Base-by-base conservation (phyloP, 805 yeast genomes). In the Ogataea paraovalis region DNA sequence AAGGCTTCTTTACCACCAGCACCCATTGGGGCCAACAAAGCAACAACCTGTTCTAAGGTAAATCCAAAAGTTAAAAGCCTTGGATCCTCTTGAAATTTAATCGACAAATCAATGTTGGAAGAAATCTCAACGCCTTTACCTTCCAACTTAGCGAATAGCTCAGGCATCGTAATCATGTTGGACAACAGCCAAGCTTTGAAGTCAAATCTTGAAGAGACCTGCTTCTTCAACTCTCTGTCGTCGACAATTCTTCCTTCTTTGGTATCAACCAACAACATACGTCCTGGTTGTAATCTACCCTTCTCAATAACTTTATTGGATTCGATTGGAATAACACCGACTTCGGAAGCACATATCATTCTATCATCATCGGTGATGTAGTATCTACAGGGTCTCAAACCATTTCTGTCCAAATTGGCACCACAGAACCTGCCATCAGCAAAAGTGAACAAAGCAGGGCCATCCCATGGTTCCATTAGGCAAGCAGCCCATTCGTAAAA, bases 401-500 rank as follows among this genome's bases (percentile, higher is more conserved):
- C 99, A 66, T 94, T 92, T 72, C 99, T 82, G 72, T 92, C 99
- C 56, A 94, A 78, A 68, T 91, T 91, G 43, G 99, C 99, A 75
- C 99, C 99, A 72, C 97, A 89, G 78, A 88, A 92, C 60, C 98
- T 80, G 58, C 96, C 97, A 69, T 92, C 98, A 33, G 97, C 92
- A 68, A 92, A 94, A 27, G 96, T 90, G 74, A 92, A 87, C 57
- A 94, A 73, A 32, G 98, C 98, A 18, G 99, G 99, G 55, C 99
- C 99, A 71, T 92, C 99, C 99, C 99, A 92, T 8, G 98, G 98
- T 73, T 92, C 99, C 97, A 94, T 94, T 55, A 92, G 72, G 71
- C 97, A 90, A 12, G 98, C 96, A 42, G 97, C 98, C 98, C 98
- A 92, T 68, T 94, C 97, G 72, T 92, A 92, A 70, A 95, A 92